A percentile compares a stretch with the other conserved stretches of the same genome.
These are phyloP conservation scores for Leishmania guyanensis DNA, from an alignment of 208 protist species.

Conservation along the genomic window DNA sequence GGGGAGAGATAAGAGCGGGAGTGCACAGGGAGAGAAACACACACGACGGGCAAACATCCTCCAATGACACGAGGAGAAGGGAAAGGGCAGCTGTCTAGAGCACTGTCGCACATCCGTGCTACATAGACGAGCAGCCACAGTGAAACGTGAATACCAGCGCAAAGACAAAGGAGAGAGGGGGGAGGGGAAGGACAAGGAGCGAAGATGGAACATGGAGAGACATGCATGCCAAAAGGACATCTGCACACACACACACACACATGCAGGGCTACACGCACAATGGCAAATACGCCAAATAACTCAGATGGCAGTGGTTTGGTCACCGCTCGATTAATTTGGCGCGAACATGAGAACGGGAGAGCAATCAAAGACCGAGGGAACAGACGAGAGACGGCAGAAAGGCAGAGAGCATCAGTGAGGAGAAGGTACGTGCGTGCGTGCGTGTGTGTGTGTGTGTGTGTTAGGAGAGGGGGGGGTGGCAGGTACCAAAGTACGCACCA, in stretches of 20 bases:
- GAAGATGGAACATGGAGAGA: constrained; percentile 5
- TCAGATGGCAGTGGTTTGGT: not conserved
- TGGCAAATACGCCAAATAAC: not conserved
- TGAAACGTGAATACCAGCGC: not conserved
- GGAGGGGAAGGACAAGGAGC: not conserved
- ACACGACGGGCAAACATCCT: not conserved
- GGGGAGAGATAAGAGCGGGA: not conserved
- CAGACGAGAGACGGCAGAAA: not conserved
- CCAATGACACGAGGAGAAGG: not conserved
- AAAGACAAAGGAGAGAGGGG: not conserved
- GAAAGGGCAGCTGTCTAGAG: not conserved
- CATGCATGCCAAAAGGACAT: constrained; percentile 6
- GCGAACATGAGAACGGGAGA: not conserved
- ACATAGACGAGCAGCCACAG: not conserved
- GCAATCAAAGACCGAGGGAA: not conserved
- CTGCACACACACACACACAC: constrained; percentile 2
- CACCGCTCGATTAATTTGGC: not conserved
- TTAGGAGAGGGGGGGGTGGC: too few relatives aligned
- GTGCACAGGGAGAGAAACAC: not conserved
- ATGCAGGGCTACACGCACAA: not conserved
- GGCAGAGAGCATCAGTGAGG: not conserved
- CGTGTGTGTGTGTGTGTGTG: not conserved
- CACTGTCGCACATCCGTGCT: not conserved
- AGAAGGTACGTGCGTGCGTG: not conserved
- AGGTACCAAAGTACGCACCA: too few relatives aligned